Base-by-base conservation (phyloP, 2,329 filamentous ascomycete genomes). In the Fusarium domesticum region DNA sequence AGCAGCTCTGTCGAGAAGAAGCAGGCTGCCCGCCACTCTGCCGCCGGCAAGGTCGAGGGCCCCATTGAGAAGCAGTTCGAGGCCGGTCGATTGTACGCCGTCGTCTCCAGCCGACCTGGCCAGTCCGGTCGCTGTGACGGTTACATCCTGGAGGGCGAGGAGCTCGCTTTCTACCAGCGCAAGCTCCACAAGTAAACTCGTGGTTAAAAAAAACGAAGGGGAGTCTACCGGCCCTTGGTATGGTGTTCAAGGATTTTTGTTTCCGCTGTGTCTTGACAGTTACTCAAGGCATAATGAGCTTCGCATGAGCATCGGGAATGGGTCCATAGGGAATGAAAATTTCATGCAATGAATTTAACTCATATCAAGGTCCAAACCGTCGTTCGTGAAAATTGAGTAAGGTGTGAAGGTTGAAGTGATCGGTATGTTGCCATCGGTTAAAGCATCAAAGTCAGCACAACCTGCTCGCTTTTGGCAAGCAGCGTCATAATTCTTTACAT, bases 141-240 rank as follows among this genome's bases (percentile, higher is more conserved):
- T 61, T 98, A 98, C 81, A 85, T 98, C 73, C 82, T 98, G 61
- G 93, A 98, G 85, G 93, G 93, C 68, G 93, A 98, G 76, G 93
- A 98, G 85, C 83, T 98, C 69, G 90, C 91, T 74, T 98, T 98
- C 88, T 98, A 98, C 89, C 91, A 96, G 86, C 88, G 88, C 80
- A 91, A 91, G 78, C 89, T 97, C 75, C 88, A 93, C 85, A 97
- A 96, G 84, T 97, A 96, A 80, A 81, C 41, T 41, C 28, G 39
- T 50, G 49, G 45, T 50, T 51, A 43, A 50, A 51, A 47, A 42
- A 53, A 48, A 50, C 39, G 51, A 43, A 35, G 43, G 51, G 53
- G 45, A 48, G 53, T 52, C 39, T 11, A 28, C 23, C 23, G 56
- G 53, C 55, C 61, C 54, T 58, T 53, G 61, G 62, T 57, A 63